Percentiles rank a stretch among this genome's conserved stretches.
Evolutionary conservation across 371 early-diverging fungal species (phyloP).

Genomic region (Funneliformis caledonium): DNA sequence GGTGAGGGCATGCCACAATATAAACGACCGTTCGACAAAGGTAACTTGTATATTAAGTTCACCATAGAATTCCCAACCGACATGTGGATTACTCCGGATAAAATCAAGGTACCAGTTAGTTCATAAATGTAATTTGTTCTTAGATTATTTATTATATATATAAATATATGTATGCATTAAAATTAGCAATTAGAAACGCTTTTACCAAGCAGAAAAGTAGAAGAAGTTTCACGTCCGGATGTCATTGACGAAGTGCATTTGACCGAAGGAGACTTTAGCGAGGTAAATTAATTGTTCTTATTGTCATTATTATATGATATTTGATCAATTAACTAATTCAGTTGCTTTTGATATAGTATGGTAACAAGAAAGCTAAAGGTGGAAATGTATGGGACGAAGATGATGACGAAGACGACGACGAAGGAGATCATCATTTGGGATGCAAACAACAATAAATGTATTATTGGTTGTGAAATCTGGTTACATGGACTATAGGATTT

Average conservation of each 20-base stretch:
- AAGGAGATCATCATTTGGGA: not conserved
- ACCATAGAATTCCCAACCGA: slow-evolving; percentile 87
- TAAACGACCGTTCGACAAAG: slow-evolving; percentile 72
- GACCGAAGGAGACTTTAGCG: slow-evolving; percentile 26
- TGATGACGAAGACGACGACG: slow-evolving; percentile 16
- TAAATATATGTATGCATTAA: not conserved
- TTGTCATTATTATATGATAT: not conserved
- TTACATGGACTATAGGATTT: not conserved
- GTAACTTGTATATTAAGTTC: slow-evolving; percentile 85
- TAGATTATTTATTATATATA: not conserved
- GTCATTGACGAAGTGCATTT: slow-evolving; percentile 38
- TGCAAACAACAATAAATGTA: slow-evolving; percentile 4
- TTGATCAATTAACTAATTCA: not conserved
- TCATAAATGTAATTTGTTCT: not conserved
- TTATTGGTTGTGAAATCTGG: not conserved
- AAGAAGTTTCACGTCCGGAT: slow-evolving; percentile 28
- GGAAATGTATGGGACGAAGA: slow-evolving; percentile 26
- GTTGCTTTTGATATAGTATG: not conserved
- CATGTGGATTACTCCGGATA: slow-evolving; percentile 76
- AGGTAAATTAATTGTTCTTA: slow-evolving; percentile 26
- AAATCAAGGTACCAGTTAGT: slow-evolving; percentile 22
- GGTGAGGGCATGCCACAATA: slow-evolving; percentile 84
- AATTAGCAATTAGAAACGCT: slow-evolving; percentile 32
- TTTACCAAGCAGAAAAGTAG: slow-evolving; percentile 29
- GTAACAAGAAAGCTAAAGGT: slow-evolving; percentile 9